A percentile compares a stretch with the other conserved stretches of the same genome.
phyloP scores from a whole-genome alignment of 1,139 yeast species.

The Candida anutae region DNA sequence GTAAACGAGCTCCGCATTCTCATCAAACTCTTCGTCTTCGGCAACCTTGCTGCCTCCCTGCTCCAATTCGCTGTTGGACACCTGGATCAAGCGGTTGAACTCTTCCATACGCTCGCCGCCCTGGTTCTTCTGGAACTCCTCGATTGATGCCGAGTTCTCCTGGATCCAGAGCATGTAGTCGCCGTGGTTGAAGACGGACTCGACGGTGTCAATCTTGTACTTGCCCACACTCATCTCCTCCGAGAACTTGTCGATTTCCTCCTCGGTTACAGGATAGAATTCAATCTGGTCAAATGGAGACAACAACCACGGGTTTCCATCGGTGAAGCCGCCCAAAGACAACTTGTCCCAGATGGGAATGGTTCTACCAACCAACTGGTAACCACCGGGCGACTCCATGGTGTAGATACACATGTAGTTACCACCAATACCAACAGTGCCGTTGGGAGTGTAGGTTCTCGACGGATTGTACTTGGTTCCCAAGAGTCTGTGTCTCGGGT shows the following conservation, averaged over 20 bases:
- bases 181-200: conserved; percentile 75
- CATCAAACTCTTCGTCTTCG: conserved; percentile 52
- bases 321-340: conserved; percentile 60
- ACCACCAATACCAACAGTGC: conserved; percentile 97
- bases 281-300: conserved; percentile 91
- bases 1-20: conserved; percentile 73
- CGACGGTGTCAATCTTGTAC: conserved; percentile 66
- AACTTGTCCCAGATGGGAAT: conserved; percentile 97
- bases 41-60: conserved; percentile 32
- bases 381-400: conserved; percentile 98
- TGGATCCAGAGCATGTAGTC: conserved; percentile 74
- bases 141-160: conserved; percentile 64
- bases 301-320: conserved; percentile 78
- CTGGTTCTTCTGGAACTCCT: conserved; percentile 58
- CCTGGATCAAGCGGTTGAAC: conserved; percentile 73
- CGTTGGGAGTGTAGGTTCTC: conserved; percentile 91
- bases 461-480: conserved; percentile 96
- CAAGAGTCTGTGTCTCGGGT: conserved; percentile 86
- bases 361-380: conserved; percentile 93
- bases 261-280: conserved; percentile 85
- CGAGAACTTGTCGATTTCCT: conserved; percentile 61
- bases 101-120: conserved; percentile 78
- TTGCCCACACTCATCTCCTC: conserved; percentile 78
- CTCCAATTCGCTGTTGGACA: conserved; percentile 72
- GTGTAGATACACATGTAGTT: conserved; percentile 98